Base-by-base conservation (phyloP, 192 early-diverging fungal species). In the Phycomyces nitens region DNA sequence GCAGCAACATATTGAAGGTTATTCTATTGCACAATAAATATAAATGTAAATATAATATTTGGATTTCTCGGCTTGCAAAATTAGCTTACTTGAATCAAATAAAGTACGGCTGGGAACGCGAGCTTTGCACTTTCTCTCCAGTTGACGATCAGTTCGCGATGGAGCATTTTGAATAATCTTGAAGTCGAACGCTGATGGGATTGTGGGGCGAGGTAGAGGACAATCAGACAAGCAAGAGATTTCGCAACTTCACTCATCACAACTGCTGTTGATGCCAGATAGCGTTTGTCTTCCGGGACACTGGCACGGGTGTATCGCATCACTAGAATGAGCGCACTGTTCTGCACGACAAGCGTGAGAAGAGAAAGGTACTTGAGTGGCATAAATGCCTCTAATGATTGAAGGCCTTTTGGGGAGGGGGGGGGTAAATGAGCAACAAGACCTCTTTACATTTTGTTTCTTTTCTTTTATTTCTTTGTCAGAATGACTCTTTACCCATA, bases 1-100 rank as follows among this genome's bases (percentile, higher is more conserved):
- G 93, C 90, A 0, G 96, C 92, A 14, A 92, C 74, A 69, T 96
- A 99, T 68, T 97, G 96, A 43, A 99, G 73, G 69, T 97, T 97
- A 79, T 99, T 99, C 75, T 73, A 58, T 23, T 34, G 34, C 5
- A 21, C 0, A 21, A 16, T 34, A 0, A n/a, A 14, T 24, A 54
- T 16, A 57, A 26, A 22, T 21, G 27, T 57, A 41, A 11, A 18
- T 23, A 44, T 29, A 18, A n/a, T n/a, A n/a, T n/a, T n/a, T n/a
- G n/a, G n/a, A n/a, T n/a, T n/a, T n/a, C n/a, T n/a, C n/a, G n/a
- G n/a, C n/a, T n/a, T n/a, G n/a, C n/a, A n/a, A n/a, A n/a, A n/a
- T n/a, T n/a, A 7, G 29, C 21, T 62, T 67, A 73, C 71, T 56
- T 99, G 96, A 49, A 97, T 82, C 26, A 94, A 86, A 72, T 98